Evolutionary conservation across 169 alveolate genomes (phyloP).

Genomic region (Besnoitia besnoiti): DNA sequence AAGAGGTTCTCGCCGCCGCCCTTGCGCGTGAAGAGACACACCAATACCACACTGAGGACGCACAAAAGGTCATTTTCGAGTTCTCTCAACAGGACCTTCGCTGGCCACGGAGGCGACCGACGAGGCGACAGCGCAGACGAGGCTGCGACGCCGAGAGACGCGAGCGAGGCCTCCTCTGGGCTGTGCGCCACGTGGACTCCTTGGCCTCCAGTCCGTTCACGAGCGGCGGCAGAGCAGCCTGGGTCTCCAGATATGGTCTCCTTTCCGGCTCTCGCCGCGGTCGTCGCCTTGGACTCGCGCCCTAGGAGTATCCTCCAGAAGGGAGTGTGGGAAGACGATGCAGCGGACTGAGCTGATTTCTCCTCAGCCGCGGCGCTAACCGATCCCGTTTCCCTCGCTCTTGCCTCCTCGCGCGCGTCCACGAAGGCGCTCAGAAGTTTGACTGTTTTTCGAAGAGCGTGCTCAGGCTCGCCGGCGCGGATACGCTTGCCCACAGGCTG

Average conservation of each 20-base stretch:
- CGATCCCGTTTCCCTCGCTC: too few relatives aligned
- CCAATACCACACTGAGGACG: not conserved
- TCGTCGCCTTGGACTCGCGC: not conserved
- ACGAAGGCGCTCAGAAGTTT: not conserved
- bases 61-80: not conserved
- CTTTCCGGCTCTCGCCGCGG: not conserved
- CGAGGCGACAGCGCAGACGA: not conserved
- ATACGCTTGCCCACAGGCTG: constrained; percentile 28
- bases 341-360: not conserved
- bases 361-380: not conserved
- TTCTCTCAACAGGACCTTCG: not conserved
- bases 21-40: constrained; percentile 9
- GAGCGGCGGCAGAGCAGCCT: too few relatives aligned
- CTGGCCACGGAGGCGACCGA: not conserved
- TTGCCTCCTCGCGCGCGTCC: not conserved
- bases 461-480: constrained; percentile 26
- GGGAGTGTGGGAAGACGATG: not conserved
- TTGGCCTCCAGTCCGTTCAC: too few relatives aligned
- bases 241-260: not conserved
- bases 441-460: not conserved
- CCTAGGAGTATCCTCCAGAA: not conserved
- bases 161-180: not conserved
- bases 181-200: not conserved
- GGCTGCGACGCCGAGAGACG: not conserved
- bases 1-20: constrained; percentile 5